These are phyloP conservation scores for Gossypium laxum DNA, from an alignment of 441 rosid species.

Conservation along the genomic window DNA sequence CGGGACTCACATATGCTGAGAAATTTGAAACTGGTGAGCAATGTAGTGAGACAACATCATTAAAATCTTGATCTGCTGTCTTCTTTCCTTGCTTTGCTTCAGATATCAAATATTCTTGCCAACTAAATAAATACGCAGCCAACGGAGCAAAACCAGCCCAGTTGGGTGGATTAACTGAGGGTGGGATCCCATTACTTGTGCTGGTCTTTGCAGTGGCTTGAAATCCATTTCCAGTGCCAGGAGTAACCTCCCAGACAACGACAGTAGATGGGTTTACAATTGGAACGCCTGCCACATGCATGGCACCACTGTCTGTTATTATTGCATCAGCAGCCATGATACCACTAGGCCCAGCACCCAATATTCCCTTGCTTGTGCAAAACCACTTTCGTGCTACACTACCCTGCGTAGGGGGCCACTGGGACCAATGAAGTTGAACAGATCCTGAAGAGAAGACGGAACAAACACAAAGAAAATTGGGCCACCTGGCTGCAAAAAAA, in stretches of 20 bases:
- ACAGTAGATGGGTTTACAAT: constrained; percentile 96
- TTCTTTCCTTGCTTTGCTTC: constrained; percentile 72
- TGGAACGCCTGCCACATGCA: constrained; percentile 99
- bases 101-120: constrained; percentile 88
- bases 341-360: constrained; percentile 99
- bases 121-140: constrained; percentile 88
- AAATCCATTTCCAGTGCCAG: constrained; percentile 89
- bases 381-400: constrained; percentile 71
- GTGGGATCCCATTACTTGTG: constrained; percentile 59
- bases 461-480: constrained; percentile 92
- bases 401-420: constrained; percentile 83
- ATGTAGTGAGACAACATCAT: constrained; percentile 60
- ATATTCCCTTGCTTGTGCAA: constrained; percentile 85
- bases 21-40: constrained; percentile 98
- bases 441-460: constrained; percentile 98
- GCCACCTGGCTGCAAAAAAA: constrained; percentile 87
- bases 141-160: constrained; percentile 98
- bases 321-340: constrained; percentile 99
- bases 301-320: constrained; percentile 88
- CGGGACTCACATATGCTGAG: constrained; percentile 97
- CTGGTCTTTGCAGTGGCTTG: constrained; percentile 63
- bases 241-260: constrained; percentile 99
- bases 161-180: constrained; percentile 75
- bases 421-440: constrained; percentile 96
- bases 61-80: constrained; percentile 54